Evolutionary conservation across 2,329 filamentous ascomycete genomes (phyloP).

Genomic region (Alternaria triticina): DNA sequence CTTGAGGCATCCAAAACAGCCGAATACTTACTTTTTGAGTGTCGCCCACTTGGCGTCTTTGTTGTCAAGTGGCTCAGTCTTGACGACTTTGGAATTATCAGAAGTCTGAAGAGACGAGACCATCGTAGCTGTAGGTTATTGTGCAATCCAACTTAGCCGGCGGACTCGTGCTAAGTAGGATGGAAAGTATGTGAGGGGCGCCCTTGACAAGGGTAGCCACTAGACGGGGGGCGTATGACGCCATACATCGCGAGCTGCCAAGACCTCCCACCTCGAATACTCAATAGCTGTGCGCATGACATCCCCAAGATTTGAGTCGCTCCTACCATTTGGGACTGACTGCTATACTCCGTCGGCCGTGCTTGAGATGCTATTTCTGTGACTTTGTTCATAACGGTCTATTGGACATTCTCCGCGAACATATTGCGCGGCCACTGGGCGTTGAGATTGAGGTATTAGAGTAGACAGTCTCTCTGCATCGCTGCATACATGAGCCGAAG

Average conservation of each 20-base stretch:
- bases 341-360: background rate
- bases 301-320: background rate
- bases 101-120: constrained; percentile 10
- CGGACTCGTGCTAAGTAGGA: background rate
- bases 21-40: constrained; percentile 44
- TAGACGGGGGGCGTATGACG: constrained; percentile 7
- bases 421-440: background rate
- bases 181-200: background rate
- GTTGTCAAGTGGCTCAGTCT: constrained; percentile 45
- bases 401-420: background rate
- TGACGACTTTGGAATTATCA: constrained; percentile 42
- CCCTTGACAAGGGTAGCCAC: background rate
- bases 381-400: background rate
- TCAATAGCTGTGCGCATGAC: background rate
- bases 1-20: background rate
- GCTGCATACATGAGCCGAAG: background rate
- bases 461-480: background rate
- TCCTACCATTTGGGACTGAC: background rate
- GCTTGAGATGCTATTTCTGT: background rate
- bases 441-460: background rate
- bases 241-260: constrained; percentile 17
- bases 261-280: constrained; percentile 2
- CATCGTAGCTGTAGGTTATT: constrained; percentile 14
- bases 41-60: constrained; percentile 51
- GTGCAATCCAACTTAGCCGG: background rate